Percentiles rank a stretch among this genome's conserved stretches.
Conservation (phyloP, 2,329 filamentous ascomycete species). For the Neofusicoccum cordaticola region DNA sequence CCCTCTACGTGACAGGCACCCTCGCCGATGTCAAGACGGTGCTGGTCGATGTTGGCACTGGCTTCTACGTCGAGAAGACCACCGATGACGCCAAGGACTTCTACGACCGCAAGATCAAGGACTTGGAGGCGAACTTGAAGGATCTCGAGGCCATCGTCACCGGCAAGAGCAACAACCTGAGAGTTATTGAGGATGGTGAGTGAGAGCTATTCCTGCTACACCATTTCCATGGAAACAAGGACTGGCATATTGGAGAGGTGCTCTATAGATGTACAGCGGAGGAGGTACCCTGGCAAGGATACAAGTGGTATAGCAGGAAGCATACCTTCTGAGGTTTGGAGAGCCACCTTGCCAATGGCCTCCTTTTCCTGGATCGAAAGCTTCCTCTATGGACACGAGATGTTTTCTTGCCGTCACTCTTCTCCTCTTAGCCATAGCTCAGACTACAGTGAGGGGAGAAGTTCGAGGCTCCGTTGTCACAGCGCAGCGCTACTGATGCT, state of each 20-base stretch:
- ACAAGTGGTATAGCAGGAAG: too few species aligned
- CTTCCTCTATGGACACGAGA: background rate
- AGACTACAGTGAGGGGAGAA: too few species aligned
- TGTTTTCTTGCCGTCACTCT: too few species aligned
- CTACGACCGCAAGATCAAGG: slow-evolving; percentile 66
- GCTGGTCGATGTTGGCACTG: slow-evolving; percentile 87
- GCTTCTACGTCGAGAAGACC: slow-evolving; percentile 88
- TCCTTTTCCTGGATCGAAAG: background rate
- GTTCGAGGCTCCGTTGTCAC: background rate
- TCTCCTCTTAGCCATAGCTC: too few species aligned
- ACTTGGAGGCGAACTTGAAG: slow-evolving; percentile 61
- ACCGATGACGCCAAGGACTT: slow-evolving; percentile 63
- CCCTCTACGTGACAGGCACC: slow-evolving; percentile 85
- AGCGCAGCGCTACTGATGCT: background rate
- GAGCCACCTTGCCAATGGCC: too few species aligned
- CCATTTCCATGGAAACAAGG: too few species aligned
- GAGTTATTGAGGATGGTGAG: slow-evolving; percentile 75
- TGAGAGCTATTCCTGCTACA: background rate
- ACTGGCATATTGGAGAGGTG: background rate
- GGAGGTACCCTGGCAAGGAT: background rate
- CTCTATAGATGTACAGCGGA: too few species aligned
- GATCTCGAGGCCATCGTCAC: slow-evolving; percentile 68
- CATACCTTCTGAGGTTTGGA: too few species aligned
- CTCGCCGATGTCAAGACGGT: slow-evolving; percentile 51
- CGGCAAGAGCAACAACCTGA: slow-evolving; percentile 78